Percentiles rank a stretch among this genome's conserved stretches.
Conservation (phyloP, 1,284 basidiomycete genomes). For the Hemileia vastatrix region DNA sequence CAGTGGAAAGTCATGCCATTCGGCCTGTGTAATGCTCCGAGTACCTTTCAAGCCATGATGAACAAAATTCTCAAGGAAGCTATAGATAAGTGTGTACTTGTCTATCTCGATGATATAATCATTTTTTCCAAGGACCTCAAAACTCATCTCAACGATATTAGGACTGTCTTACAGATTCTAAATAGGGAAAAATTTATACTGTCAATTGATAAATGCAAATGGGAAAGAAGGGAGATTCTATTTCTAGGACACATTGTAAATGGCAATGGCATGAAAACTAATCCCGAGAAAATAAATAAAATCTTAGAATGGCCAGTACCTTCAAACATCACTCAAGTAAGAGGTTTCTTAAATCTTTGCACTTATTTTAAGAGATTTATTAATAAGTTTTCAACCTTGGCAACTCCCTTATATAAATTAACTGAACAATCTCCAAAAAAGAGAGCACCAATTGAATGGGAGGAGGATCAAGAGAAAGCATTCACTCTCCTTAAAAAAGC, state of each 20-base stretch:
- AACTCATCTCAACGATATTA: neutral
- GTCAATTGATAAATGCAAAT: neutral
- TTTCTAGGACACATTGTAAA: constrained; percentile 2
- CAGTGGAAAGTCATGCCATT: constrained; percentile 16
- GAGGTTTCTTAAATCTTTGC: constrained; percentile 1
- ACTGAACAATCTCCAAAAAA: neutral
- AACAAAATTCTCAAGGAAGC: constrained; percentile 19
- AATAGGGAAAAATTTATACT: neutral
- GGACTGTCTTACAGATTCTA: constrained; percentile 2
- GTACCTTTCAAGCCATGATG: constrained; percentile 41
- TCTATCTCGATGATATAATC: constrained; percentile 2
- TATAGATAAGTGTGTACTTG: neutral
- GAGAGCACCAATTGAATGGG: constrained; percentile 2
- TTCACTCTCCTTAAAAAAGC: neutral
- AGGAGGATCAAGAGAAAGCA: neutral
- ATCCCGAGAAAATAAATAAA: neutral
- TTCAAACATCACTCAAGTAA: neutral
- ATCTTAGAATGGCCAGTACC: neutral
- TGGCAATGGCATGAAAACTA: neutral
- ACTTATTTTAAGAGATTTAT: constrained; percentile 7
- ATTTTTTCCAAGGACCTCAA: neutral
- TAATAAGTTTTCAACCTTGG: neutral
- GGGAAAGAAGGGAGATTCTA: neutral
- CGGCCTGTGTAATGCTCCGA: constrained; percentile 24
- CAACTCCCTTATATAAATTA: neutral